Percentiles rank a stretch among this genome's conserved stretches.
Evolutionary conservation across 768 basidiomycete genomes (phyloP).

Genomic region (Tricholoma terreum): DNA sequence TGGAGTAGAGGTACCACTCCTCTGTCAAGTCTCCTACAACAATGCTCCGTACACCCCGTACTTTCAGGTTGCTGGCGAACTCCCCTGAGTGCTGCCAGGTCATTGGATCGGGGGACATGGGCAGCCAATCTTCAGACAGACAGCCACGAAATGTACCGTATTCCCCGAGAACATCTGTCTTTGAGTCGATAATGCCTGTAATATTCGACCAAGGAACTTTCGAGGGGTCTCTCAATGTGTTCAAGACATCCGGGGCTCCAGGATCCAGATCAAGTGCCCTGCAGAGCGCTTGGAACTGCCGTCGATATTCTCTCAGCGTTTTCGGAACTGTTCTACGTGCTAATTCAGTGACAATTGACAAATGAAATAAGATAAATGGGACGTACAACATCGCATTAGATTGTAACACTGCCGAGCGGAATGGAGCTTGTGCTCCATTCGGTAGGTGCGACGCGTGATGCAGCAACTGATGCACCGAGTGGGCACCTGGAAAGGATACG

Average conservation of each 20-base stretch:
- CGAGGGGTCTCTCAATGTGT: constrained; percentile 45
- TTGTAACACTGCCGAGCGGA: constrained; percentile 62
- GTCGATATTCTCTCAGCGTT: constrained; percentile 52
- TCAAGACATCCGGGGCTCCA: constrained; percentile 43
- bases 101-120: constrained; percentile 54
- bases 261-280: constrained; percentile 54
- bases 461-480: constrained; percentile 72
- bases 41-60: constrained; percentile 58
- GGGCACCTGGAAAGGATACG: constrained; percentile 46
- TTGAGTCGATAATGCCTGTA: constrained; percentile 50
- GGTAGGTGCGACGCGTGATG: constrained; percentile 68
- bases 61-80: constrained; percentile 50
- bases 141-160: constrained; percentile 70
- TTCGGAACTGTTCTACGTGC: constrained; percentile 50
- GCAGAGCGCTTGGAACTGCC: constrained; percentile 66
- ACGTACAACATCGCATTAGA: constrained; percentile 73
- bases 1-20: constrained; percentile 77
- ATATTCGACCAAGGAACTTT: constrained; percentile 49
- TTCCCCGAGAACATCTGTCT: constrained; percentile 47
- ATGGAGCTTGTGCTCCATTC: constrained; percentile 53
- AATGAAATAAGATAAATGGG: neutral
- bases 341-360: neutral
- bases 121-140: constrained; percentile 58
- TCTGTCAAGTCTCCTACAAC: constrained; percentile 68
- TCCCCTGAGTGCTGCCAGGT: constrained; percentile 62